These are phyloP conservation scores for Rubia peregrina DNA, from an alignment of 305 asterid genomes.

Conservation along the genomic window DNA sequence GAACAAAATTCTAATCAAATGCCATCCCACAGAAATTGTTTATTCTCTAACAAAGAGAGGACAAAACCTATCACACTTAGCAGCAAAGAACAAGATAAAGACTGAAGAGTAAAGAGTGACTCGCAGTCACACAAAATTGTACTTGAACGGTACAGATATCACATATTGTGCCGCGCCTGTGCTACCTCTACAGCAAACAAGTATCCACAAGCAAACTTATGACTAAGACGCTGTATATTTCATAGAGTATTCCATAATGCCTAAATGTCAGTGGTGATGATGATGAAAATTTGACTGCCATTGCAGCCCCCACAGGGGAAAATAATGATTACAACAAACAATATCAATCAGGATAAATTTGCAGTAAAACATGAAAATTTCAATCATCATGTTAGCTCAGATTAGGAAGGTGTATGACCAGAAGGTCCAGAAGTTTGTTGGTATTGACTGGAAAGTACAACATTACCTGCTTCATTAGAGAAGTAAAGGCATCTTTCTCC, in stretches of 20 bases:
- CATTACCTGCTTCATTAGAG: constrained; percentile 89
- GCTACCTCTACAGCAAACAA: not conserved
- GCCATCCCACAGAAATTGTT: not conserved
- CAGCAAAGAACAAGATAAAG: not conserved
- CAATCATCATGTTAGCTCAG: not conserved
- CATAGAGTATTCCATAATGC: not conserved
- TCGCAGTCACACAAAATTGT: not conserved
- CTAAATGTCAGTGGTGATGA: not conserved
- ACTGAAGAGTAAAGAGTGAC: not conserved
- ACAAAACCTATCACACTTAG: not conserved
- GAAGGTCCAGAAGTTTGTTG: not conserved
- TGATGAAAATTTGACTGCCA: not conserved
- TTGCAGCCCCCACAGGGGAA: not conserved
- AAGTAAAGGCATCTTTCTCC: constrained; percentile 87
- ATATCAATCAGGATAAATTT: not conserved
- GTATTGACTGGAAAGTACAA: not conserved
- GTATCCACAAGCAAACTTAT: not conserved
- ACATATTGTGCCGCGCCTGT: not conserved
- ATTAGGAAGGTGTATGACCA: not conserved
- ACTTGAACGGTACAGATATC: not conserved
- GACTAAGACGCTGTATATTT: not conserved
- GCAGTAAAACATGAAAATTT: not conserved
- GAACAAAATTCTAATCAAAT: not conserved
- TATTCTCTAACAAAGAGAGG: not conserved
- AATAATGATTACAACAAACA: not conserved